Base-by-base conservation (phyloP, 2,329 filamentous ascomycete genomes). In the Aspergillus eucalypticola region DNA sequence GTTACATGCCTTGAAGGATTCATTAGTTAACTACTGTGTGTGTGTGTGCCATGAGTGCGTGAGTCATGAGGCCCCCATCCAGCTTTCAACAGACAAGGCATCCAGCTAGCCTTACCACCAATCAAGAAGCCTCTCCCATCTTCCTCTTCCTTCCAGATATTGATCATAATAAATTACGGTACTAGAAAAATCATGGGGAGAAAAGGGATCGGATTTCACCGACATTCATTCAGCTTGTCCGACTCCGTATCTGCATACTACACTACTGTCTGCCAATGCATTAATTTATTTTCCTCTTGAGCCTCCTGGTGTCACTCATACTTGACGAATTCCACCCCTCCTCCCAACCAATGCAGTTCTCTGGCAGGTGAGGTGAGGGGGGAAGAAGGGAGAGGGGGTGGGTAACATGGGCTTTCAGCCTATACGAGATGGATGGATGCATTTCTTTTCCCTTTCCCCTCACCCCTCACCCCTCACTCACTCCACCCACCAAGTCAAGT, bases 401-500 rank as follows among this genome's bases (percentile, higher is more conserved):
- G n/a, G n/a, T n/a, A n/a, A n/a, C n/a, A 56, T 49, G 27, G 27
- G 21, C 11, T 49, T 51, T 48, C 13, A 32, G 48, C 42, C 60
- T 58, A 62, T 62, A 62, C 60, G 60, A 62, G 60, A 35, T 5
- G 10, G 60, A 35, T 5, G 10, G 8, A 11, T 8, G 25, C 25
- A 27, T 27, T 8, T 8, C 7, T 8, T 29, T 29, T 11, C 27
- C 27, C 3, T 29, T 29, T 35, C 32, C 32, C 32, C 32, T 35
- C 32, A 35, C 32, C 32, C 32, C 32, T 35, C 32, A 35, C 32
- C 32, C 32, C 32, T 35, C 32, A 29, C 27, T 29, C 27, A 35
- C 11, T 13, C 51, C 56, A 29, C 50, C 60, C 49, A 56, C 46
- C 29, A 23, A 55, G 54, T 54, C 54, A 42, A 29, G 29, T 10